Base-by-base conservation (phyloP, 2,329 filamentous ascomycete genomes). In the Fusarium sacchari region DNA sequence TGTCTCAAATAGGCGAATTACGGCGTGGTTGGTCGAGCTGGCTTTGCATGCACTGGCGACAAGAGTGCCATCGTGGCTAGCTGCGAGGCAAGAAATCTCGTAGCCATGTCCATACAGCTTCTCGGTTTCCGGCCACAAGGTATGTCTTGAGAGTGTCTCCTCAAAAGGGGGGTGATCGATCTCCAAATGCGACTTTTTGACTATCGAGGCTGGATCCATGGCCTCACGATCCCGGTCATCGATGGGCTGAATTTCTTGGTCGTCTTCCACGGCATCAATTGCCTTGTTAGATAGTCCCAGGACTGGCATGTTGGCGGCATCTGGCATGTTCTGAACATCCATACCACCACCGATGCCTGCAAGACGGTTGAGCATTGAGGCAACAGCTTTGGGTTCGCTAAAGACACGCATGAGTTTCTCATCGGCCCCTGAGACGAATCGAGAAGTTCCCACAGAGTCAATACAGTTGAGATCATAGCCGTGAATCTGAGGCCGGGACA, bases 401-500 rank as follows among this genome's bases (percentile, higher is more conserved):
- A 99, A 99, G 5, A 99, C 96, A 30, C 96, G 92, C 81, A 99
- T 89, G n/a, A 99, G 89, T 83, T 99, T 99, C 85, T 99, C 96
- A 75, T 99, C 96, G 7, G 96, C 96, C 12, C 96, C 96, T 6
- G 95, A 97, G 28, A 98, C 92, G 80, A 99, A 99, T 75, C 92
- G 92, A 13, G 90, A 88, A 13, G 88, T 82, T 13, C 90, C 91
- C 10, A 98, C 86, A 1, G 91, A 89, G 78, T 95, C 93, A 72
- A 98, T 91, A 81, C 96, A 98, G 85, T 98, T 99, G 61, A 99
- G 88, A 81, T 99, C 96, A 81, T 99, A 99, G 42, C 96, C 96
- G 81, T 99, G 96, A 73, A 99, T 99, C 81, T 99, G 96, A 8
- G 96, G 96, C 56, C 96, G 88, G 2, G 95, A 93, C 86, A 98